phyloP scores from a whole-genome alignment of 495 filamentous ascomycete species.

The Xylaria telfairii region DNA sequence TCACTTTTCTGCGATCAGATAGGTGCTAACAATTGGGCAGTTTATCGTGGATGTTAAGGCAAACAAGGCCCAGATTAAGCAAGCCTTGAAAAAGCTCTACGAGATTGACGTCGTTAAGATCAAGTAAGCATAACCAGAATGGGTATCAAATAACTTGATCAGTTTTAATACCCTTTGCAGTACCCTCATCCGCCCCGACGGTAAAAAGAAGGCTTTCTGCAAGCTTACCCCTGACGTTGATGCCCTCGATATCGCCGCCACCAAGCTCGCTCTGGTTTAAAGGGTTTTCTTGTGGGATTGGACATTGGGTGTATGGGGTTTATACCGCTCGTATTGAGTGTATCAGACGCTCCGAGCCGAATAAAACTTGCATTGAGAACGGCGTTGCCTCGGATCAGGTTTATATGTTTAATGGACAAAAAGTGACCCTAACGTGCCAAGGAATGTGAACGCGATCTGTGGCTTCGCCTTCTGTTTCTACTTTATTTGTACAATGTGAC shows the following conservation, averaged over 20 bases:
- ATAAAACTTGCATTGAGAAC: constrained; percentile 43
- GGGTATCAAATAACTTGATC: too few species aligned
- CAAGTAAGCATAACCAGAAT: too few species aligned
- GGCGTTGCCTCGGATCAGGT: constrained; percentile 42
- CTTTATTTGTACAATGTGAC: constrained; percentile 16
- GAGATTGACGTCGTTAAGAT: constrained; percentile 98
- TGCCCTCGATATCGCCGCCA: constrained; percentile 98
- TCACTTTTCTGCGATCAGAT: not conserved
- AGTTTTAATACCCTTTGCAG: too few species aligned
- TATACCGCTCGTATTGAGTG: constrained; percentile 29
- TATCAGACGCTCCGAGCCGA: constrained; percentile 28
- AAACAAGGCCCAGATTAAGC: constrained; percentile 99
- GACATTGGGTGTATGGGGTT: constrained; percentile 28
- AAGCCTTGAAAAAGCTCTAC: constrained; percentile 98
- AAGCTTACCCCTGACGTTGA: constrained; percentile 95
- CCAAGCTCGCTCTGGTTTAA: constrained; percentile 98
- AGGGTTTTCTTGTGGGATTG: constrained; percentile 29
- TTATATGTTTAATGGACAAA: constrained; percentile 39
- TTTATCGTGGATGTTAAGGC: constrained; percentile 98
- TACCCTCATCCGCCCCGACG: constrained; percentile 78
- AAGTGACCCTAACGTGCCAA: constrained; percentile 33
- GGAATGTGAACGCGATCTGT: constrained; percentile 23
- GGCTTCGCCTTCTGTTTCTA: constrained; percentile 15
- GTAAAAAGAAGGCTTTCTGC: constrained; percentile 92
- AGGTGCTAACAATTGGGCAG: constrained; percentile 13